Conservation (phyloP, 2,329 filamentous ascomycete species). For the Hymenoscyphus fructigenus region DNA sequence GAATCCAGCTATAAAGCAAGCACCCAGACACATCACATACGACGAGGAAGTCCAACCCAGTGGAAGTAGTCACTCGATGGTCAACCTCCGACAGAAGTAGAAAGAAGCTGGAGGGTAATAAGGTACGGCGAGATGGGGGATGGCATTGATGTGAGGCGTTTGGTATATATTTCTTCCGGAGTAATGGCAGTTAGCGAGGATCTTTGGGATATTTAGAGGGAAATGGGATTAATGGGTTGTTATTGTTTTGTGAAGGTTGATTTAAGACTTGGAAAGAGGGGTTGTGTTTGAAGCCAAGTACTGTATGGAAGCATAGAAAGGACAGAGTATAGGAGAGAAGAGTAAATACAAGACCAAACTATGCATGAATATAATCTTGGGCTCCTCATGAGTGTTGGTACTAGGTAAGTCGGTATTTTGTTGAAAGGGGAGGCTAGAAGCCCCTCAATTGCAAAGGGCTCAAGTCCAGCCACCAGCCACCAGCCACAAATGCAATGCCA, state of each 20-base stretch:
- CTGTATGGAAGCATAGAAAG: neutral
- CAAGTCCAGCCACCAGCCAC: too few species aligned
- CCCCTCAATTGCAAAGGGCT: too few species aligned
- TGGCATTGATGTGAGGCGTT: constrained; percentile 1
- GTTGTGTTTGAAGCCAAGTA: neutral
- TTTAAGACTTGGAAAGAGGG: neutral
- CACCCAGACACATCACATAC: neutral
- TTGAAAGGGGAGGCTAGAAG: too few species aligned
- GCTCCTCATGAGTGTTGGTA: too few species aligned
- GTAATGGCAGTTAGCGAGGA: neutral
- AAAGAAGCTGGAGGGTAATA: neutral
- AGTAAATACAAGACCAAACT: too few species aligned
- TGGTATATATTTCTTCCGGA: neutral
- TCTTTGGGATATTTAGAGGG: neutral
- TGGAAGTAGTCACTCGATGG: neutral
- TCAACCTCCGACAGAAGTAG: neutral
- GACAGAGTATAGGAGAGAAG: neutral
- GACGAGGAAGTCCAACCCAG: neutral
- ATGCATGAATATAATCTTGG: too few species aligned
- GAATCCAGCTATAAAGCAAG: constrained; percentile 1
- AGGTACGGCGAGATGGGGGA: too few species aligned
- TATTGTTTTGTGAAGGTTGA: neutral
- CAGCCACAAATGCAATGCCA: too few species aligned
- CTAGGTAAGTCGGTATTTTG: too few species aligned
- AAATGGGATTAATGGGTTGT: neutral